A percentile compares a stretch with the other conserved stretches of the same genome.
phyloP scores from a whole-genome alignment of 768 basidiomycete genomes.

The Rhizopogon rudus region DNA sequence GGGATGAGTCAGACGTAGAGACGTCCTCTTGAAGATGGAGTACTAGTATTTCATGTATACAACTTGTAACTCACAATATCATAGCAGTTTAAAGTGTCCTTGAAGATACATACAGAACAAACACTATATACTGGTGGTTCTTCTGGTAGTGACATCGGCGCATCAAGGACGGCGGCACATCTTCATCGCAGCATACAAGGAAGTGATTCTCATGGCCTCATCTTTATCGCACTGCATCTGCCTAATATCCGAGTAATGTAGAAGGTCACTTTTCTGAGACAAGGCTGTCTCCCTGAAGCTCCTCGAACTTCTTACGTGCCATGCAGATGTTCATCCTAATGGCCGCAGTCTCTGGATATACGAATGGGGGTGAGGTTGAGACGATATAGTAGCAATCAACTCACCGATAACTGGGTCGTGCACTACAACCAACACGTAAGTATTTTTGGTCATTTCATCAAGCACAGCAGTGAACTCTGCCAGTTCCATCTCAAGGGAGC shows the following conservation, averaged over 20 bases:
- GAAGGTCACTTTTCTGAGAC: slow-evolving; percentile 13
- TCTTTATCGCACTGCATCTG: no score
- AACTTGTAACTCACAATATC: no score
- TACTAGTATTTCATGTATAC: no score
- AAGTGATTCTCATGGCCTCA: no score
- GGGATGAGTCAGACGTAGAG: no score
- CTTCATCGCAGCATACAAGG: no score
- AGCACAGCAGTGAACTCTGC: slow-evolving; percentile 84
- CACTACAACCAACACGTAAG: slow-evolving; percentile 86
- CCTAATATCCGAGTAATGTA: neutral
- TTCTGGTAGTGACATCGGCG: no score
- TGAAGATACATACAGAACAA: no score
- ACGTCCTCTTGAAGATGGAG: no score
- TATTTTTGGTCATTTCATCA: slow-evolving; percentile 90
- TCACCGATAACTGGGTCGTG: slow-evolving; percentile 86
- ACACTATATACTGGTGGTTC: no score
- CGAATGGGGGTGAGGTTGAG: neutral
- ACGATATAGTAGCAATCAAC: slow-evolving; percentile 13
- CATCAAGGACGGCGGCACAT: no score
- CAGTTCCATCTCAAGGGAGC: slow-evolving; percentile 82
- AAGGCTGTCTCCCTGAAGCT: slow-evolving; percentile 74
- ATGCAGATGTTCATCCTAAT: slow-evolving; percentile 84
- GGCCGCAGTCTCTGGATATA: slow-evolving; percentile 72
- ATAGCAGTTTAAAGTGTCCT: no score
- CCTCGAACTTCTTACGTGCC: slow-evolving; percentile 83